Conservation (phyloP, 192 early-diverging fungal species). For the Umbelopsis ramanniana region DNA sequence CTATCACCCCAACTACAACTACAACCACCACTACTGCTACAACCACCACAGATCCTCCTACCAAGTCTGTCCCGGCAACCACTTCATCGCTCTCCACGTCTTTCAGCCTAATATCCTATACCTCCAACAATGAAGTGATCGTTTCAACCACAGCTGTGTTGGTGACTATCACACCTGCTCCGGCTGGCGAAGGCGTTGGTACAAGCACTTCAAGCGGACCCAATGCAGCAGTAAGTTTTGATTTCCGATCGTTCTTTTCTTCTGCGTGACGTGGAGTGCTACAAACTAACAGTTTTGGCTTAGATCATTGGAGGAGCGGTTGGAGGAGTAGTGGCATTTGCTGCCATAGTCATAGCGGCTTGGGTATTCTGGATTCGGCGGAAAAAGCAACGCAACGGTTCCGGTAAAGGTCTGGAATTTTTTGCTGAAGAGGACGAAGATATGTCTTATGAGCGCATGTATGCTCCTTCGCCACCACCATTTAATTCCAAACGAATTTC, state of each 20-base stretch:
- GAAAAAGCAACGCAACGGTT: not conserved
- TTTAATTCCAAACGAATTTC: constrained; percentile 1
- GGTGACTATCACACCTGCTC: not conserved
- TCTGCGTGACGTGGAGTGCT: too few relatives aligned
- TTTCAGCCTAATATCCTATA: constrained; percentile 1
- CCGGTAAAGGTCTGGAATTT: not conserved
- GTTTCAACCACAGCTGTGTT: constrained; percentile 1
- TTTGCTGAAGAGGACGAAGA: not conserved
- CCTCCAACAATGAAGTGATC: not conserved
- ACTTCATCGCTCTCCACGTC: not conserved
- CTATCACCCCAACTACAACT: not conserved
- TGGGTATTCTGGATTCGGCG: constrained; percentile 10
- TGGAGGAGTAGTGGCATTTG: constrained; percentile 10
- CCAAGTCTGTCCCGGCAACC: not conserved
- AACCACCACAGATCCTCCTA: not conserved
- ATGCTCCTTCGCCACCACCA: constrained; percentile 10
- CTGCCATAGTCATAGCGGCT: constrained; percentile 1
- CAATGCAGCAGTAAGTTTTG: constrained; percentile 12
- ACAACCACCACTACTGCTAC: not conserved
- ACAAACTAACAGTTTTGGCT: not conserved
- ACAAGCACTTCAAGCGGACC: not conserved
- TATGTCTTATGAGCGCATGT: constrained; percentile 7
- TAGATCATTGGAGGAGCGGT: constrained; percentile 15
- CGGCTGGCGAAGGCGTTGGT: not conserved
- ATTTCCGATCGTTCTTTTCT: too few relatives aligned